These are phyloP conservation scores for Xerocomellus intermedius DNA, from an alignment of 768 basidiomycete genomes.

Conservation along the genomic window DNA sequence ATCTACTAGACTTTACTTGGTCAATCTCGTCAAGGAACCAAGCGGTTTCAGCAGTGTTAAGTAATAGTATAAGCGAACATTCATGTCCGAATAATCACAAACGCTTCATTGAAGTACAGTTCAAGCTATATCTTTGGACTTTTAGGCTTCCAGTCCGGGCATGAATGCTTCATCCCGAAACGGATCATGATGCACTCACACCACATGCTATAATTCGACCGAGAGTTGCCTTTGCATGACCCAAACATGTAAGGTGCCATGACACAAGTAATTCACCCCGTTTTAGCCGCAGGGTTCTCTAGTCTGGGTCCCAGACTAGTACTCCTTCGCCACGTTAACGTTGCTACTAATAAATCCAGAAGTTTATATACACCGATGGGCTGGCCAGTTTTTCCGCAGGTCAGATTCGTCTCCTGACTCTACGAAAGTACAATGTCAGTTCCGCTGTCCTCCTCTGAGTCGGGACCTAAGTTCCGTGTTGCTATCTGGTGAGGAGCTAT, in stretches of 20 bases:
- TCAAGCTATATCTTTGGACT: neutral
- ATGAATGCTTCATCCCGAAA: neutral
- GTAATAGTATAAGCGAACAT: too few species aligned
- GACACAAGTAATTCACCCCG: neutral
- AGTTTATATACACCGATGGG: neutral
- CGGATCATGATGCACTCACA: neutral
- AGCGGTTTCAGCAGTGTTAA: too few species aligned
- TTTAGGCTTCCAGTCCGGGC: neutral
- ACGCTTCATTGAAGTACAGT: too few species aligned
- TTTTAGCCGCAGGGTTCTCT: neutral
- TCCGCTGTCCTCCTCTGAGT: neutral
- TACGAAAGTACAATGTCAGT: neutral
- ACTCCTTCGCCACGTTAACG: neutral
- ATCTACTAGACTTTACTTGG: too few species aligned
- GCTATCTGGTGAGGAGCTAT: slow-evolving; percentile 19
- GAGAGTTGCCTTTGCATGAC: neutral
- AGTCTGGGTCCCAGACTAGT: too few species aligned
- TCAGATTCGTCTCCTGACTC: neutral
- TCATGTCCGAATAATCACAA: too few species aligned
- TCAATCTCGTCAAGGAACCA: too few species aligned
- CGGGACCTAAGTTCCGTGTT: slow-evolving; percentile 15
- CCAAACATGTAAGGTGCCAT: neutral
- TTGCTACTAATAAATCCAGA: too few species aligned
- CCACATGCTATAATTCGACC: neutral
- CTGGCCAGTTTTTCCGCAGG: neutral